Conservation (phyloP, 2,329 filamentous ascomycete genomes). For the Coniochaeta sp. region DNA sequence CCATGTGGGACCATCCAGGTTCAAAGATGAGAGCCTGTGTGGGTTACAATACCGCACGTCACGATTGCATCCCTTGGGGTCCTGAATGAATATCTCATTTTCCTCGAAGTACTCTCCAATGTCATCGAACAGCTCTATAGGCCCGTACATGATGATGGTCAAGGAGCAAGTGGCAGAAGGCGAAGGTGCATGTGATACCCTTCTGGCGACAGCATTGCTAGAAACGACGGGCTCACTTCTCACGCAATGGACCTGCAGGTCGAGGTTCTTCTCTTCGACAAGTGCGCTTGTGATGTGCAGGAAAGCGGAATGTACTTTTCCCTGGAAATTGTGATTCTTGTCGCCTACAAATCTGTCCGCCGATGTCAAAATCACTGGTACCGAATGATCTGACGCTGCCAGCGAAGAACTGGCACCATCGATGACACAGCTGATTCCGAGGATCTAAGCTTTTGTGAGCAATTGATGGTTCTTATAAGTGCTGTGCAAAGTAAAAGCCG, state of each 20-base stretch:
- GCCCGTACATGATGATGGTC: conserved; percentile 23
- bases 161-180: not conserved
- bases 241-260: not conserved
- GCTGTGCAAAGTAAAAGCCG: not conserved
- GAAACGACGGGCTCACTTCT: not conserved
- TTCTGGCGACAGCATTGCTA: not conserved
- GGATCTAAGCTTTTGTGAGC: not conserved
- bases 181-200: not conserved
- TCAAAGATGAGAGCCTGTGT: conserved; percentile 20
- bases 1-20: conserved; percentile 6
- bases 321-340: not conserved
- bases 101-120: conserved; percentile 22
- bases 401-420: not conserved
- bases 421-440: not conserved
- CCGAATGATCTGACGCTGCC: not conserved
- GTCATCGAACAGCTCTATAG: conserved; percentile 16
- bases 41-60: conserved; percentile 27
- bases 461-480: not conserved
- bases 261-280: not conserved
- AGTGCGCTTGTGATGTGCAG: not conserved
- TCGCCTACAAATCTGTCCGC: not conserved
- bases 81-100: conserved; percentile 24
- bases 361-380: not conserved
- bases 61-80: conserved; percentile 19
- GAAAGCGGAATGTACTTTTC: not conserved